Evolutionary conservation across 2,329 filamentous ascomycete species (phyloP).

Genomic region (Colletotrichum nymphaeae): DNA sequence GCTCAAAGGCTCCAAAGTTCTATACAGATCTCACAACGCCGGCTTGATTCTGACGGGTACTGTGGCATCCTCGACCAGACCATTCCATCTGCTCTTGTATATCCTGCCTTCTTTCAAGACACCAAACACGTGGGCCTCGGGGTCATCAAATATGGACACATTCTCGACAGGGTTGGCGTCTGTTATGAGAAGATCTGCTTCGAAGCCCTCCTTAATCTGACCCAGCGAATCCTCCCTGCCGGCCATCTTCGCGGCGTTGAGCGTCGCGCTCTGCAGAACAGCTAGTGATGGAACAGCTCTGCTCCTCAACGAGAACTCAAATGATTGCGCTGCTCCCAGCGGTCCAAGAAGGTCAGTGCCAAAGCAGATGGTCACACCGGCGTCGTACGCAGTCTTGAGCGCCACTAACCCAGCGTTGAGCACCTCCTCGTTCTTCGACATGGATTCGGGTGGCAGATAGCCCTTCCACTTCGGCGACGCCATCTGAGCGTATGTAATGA

Average conservation of each 20-base stretch:
- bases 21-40: conserved; percentile 5
- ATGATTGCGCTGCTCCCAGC: conserved; percentile 44
- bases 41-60: conserved; percentile 29
- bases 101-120: conserved; percentile 68
- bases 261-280: conserved; percentile 47
- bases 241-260: conserved; percentile 63
- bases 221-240: conserved; percentile 58
- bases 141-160: conserved; percentile 60
- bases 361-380: conserved; percentile 67
- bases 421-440: conserved; percentile 62
- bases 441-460: conserved; percentile 57
- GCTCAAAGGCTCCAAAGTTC: too few species aligned
- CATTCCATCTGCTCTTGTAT: conserved; percentile 39
- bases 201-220: conserved; percentile 60
- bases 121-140: conserved; percentile 56
- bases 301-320: conserved; percentile 46
- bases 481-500: conserved; percentile 64
- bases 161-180: conserved; percentile 65
- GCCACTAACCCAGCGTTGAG: conserved; percentile 57
- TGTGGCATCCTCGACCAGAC: conserved; percentile 34
- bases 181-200: conserved; percentile 65
- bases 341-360: conserved; percentile 55
- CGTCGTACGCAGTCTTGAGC: conserved; percentile 60
- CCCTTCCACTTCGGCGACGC: conserved; percentile 53
- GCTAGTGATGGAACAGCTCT: conserved; percentile 38